Base-by-base conservation (phyloP, 225 moss, liverwort and hornwort species). In the Antitrichia curtipendula region DNA sequence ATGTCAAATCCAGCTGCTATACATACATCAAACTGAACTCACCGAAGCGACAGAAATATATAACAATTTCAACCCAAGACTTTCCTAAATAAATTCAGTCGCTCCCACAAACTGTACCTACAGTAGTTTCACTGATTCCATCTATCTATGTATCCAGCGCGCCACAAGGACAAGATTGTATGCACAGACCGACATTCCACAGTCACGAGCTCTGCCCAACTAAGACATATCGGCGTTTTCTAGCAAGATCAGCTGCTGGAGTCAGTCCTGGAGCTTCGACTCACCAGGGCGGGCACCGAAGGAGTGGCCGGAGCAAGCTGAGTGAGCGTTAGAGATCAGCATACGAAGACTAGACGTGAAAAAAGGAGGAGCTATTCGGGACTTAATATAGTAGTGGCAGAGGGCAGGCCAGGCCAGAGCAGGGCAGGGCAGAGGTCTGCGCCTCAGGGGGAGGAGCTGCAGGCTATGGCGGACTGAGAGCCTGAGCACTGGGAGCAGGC, bases 301-400 rank as follows among this genome's bases (percentile, higher is more conserved):
- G 84, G 74, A 60, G 74, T 18, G 72, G 13, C 13, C 27, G 61
- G 84, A 73, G 74, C 58, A 36, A 76, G 88, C 28, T 20, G 9
- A 14, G 80, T 21, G 62, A 34, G 81, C 63, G 63, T 52, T 68
- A 68, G 38, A 85, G 86, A 70, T 80, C 80, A 87, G 81, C 72
- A 54, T 4, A 41, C 22, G 78, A 25, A 27, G 47, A 81, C 59
- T 69, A 76, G 88, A 75, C 75, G 81, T 91, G 89, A 36, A 73
- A 36, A 73, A 81, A 68, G 78, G 83, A 74, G 65, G 87, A 72
- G 92, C 66, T 78, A 47, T 78, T n/a, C 5, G 74, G 86, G 78
- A 78, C 59, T 90, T 90, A 87, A 90, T 92, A 92, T 92, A 92
- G 86, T 86, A 12, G 72, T 81, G 88, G 88, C 70, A 27, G 79